Conservation (phyloP, 257 asterid genomes). For the Eucommia ulmoides region DNA sequence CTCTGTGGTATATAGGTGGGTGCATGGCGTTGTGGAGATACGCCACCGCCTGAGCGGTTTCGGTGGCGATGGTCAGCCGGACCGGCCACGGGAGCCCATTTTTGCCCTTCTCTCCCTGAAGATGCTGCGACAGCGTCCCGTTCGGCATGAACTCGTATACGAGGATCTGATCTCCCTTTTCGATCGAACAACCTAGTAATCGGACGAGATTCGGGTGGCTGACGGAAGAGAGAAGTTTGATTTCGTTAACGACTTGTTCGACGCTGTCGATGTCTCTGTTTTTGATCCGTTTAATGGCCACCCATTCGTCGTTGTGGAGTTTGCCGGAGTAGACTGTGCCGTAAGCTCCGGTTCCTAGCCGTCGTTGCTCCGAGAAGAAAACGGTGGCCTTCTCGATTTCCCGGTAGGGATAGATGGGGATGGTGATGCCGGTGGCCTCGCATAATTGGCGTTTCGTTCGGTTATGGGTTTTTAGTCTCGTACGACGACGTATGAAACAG, state of each 20-base stretch:
- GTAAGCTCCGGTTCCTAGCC: background rate
- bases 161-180: background rate
- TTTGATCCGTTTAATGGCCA: slow-evolving; percentile 1
- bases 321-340: background rate
- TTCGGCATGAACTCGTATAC: background rate
- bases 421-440: background rate
- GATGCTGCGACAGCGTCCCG: background rate
- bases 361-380: background rate
- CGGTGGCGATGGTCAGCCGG: background rate
- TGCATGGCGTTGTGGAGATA: background rate
- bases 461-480: background rate
- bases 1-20: slow-evolving; percentile 1
- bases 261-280: background rate
- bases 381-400: background rate
- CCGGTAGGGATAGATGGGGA: background rate
- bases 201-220: slow-evolving; percentile 1
- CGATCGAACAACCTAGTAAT: background rate
- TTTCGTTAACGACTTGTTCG: background rate
- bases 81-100: background rate
- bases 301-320: background rate
- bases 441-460: background rate
- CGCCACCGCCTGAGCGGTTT: background rate
- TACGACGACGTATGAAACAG: background rate
- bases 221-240: background rate
- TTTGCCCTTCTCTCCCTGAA: background rate